Evolutionary conservation across 495 filamentous ascomycete species (phyloP), one percentile per base, ranked within the genome.

Genomic region (Parathielavia appendiculata): DNA sequence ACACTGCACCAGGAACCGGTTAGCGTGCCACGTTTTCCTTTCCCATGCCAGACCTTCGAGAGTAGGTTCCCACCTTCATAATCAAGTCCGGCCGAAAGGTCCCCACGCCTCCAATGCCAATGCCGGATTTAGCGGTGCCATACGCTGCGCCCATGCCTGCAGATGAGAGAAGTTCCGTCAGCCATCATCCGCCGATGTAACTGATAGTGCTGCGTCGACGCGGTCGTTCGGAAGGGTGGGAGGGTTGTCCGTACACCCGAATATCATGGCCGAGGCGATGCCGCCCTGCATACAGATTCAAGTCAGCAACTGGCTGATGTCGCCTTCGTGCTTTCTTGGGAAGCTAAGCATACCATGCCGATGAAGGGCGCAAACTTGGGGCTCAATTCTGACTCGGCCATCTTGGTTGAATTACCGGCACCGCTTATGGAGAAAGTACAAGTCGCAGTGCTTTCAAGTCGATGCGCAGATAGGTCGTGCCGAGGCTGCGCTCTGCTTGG

Each of bases 291-390:
- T 46, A 47, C 51, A 58, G 66, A 56, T 38, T 17, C 64, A 17
- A 8, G 69, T 78, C 60, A 80, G 76, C 65, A 75, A 58, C 11
- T 38, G 38, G 4, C 26, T 45, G 38, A 26, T 20, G 46, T 14
- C 10, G 12, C 30, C 38, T 22, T 4, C 20, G 22, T 11, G 16
- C 0, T 14, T 19, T 17, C 46, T 19, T 8, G 30, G 32, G 5
- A 16, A 26, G 16, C 12, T 32, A 32, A 17, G 32, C 45, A 76
- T 82, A 97, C 95, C 85, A 97, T 90, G 76, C 95, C 95, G 68
- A 97, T 84, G 81, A 99, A 99, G 47, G 92, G 91, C 67, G 93
- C 93, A 69, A 96, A 97, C 73, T 89, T 89, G 56, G 95, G 93
- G 47, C 87, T 78, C 34, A 87, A 70, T 54, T 87, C 86, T 56